phyloP scores from a whole-genome alignment of 1,139 yeast genomes.

The Kluyveromyces marxianus region DNA sequence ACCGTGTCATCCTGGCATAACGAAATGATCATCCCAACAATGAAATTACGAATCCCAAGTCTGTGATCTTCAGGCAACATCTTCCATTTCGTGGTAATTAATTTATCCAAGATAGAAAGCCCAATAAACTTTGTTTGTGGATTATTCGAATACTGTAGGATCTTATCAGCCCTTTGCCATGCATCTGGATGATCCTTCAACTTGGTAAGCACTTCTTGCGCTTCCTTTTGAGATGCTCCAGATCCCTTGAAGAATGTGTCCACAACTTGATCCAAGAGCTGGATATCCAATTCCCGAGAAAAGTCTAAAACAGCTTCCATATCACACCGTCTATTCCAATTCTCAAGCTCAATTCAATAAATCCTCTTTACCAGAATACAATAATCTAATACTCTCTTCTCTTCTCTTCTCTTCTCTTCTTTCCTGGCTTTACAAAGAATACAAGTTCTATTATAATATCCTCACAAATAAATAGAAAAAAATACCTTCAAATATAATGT shows the following conservation, averaged over 20 bases:
- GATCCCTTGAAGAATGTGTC: constrained; percentile 80
- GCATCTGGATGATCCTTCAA: constrained; percentile 94
- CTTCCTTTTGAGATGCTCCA: constrained; percentile 73
- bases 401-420: too few relatives aligned
- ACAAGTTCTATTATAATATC: too few relatives aligned
- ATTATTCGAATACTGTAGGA: constrained; percentile 68
- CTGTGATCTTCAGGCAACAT: constrained; percentile 80
- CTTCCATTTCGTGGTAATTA: constrained; percentile 91
- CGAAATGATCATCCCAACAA: constrained; percentile 87
- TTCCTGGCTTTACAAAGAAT: too few relatives aligned
- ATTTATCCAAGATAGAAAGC: constrained; percentile 76
- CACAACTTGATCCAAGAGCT: constrained; percentile 74
- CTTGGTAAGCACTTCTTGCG: constrained; percentile 75
- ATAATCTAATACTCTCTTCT: too few relatives aligned
- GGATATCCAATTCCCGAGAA: constrained; percentile 73
- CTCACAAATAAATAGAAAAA: too few relatives aligned
- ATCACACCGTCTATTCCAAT: not conserved
- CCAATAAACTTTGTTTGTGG: constrained; percentile 92
- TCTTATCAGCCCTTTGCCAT: constrained; percentile 91
- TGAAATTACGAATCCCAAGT: constrained; percentile 82
- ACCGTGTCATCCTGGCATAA: constrained; percentile 82
- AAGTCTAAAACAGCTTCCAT: constrained; percentile 92
- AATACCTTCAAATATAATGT: too few relatives aligned
- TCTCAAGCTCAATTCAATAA: too few relatives aligned
- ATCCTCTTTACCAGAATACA: too few relatives aligned